These are phyloP conservation scores for Eucalyptus curtisii DNA, from an alignment of 345 rosid species.

Conservation along the genomic window DNA sequence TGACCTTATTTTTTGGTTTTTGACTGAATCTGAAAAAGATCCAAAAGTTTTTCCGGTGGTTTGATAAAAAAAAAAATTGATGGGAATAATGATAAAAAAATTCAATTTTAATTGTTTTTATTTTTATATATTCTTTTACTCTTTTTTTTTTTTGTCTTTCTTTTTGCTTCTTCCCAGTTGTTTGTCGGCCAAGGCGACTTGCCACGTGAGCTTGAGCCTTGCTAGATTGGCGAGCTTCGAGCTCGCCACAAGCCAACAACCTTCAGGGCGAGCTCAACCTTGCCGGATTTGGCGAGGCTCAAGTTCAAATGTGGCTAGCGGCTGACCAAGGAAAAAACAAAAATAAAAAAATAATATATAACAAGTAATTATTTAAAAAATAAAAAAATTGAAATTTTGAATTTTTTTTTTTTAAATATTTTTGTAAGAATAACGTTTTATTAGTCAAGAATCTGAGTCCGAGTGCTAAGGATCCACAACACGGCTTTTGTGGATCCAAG, in stretches of 20 bases:
- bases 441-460: no score
- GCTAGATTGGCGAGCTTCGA: rapidly evolving
- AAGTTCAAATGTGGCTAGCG: background rate
- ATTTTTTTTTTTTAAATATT: no score
- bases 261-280: background rate
- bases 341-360: no score
- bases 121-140: no score
- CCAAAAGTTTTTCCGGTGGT: no score
- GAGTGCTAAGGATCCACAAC: background rate
- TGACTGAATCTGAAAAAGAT: no score
- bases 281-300: background rate
- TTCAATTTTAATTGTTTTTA: no score
- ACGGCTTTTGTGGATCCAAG: background rate
- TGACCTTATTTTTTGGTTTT: background rate
- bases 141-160: no score
- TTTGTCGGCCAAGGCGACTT: background rate
- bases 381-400: rapidly evolving
- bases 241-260: rapidly evolving
- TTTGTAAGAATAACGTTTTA: background rate
- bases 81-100: no score
- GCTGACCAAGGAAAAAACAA: background rate
- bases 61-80: background rate
- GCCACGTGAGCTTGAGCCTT: rapidly evolving
- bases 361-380: no score
- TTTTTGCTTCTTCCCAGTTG: background rate